Base-by-base conservation (phyloP, 306 rosid species). In the Rosa multiflora region DNA sequence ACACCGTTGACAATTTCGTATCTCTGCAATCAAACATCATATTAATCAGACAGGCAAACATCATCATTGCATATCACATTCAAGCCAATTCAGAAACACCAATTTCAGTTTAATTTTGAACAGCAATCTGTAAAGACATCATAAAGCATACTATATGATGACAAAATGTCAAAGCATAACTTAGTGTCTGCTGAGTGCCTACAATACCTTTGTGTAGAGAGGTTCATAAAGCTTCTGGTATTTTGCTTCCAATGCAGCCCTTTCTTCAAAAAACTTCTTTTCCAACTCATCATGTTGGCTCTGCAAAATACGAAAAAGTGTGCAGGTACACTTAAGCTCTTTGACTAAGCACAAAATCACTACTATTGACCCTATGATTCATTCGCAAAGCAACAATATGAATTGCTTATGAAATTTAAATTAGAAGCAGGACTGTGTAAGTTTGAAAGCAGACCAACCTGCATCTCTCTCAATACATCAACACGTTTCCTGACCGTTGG, bases 201-300 rank as follows among this genome's bases (percentile, higher is more conserved):
- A 15, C 49, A 74, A 63, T 82, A 92, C 97, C 95, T 90, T 89
- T 2, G 86, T 10, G 77, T 92, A 92, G 14, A 92, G 70, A 11
- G 95, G 97, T 47, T 87, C 90, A 85, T 90, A 90, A 76, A 90
- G 73, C 63, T 87, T 92, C 81, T 88, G 97, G 73, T 92, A 92
- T 84, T 89, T 92, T 35, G 95, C 95, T 83, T 92, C 97, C n/a
- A 92, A 90, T 32, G 93, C 97, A 49, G 92, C 88, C 81, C 91
- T 90, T 74, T 92, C 97, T 85, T 92, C 97, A 1, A 92, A 90
- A 82, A 85, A 92, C 2, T 87, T 92, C 5, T 88, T 86, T 82
- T 92, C 93, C 9, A 88, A 67, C 76, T 90, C 93, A 71, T 90
- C 97, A 48, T 89, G 95, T 56, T 92, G 86, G 64, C 90, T 74